Percentiles rank a stretch among this genome's conserved stretches.
These are phyloP conservation scores for Zelonia costaricensis DNA, from an alignment of 208 protist genomes.

Conservation along the genomic window DNA sequence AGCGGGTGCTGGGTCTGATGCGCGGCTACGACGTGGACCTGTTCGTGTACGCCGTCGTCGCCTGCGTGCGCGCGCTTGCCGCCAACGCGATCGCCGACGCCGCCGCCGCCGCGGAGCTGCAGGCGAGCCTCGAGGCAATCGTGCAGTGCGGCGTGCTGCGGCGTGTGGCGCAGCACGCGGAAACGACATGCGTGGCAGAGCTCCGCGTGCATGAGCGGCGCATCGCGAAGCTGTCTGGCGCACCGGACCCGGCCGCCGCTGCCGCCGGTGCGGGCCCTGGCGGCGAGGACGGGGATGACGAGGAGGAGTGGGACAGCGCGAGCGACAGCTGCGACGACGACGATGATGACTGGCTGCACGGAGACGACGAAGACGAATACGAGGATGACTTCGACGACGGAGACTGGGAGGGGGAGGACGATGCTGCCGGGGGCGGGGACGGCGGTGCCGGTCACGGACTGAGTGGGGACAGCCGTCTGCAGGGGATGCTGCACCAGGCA, in stretches of 20 bases:
- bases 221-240: conserved; percentile 22
- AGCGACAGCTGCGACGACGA: conserved; percentile 44
- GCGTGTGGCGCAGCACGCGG: conserved; percentile 42
- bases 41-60: conserved; percentile 54
- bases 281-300: conserved; percentile 28
- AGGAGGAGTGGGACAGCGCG: conserved; percentile 43
- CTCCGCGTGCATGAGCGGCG: conserved; percentile 29
- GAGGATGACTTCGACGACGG: conserved; percentile 32
- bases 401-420: conserved; percentile 22
- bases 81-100: conserved; percentile 3
- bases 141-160: conserved; percentile 53
- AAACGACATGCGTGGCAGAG: conserved; percentile 21
- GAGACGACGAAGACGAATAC: conserved; percentile 22
- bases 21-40: conserved; percentile 76
- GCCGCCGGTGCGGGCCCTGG: conserved; percentile 16
- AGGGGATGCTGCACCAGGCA: conserved; percentile 44
- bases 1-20: conserved; percentile 29
- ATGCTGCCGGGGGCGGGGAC: conserved; percentile 34
- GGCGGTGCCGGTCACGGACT: conserved; percentile 17
- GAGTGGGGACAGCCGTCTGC: conserved; percentile 26
- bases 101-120: conserved; percentile 35
- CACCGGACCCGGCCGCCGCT: conserved; percentile 6
- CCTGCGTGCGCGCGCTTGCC: conserved; percentile 21
- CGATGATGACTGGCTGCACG: conserved; percentile 33
- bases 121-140: conserved; percentile 37